These are phyloP conservation scores for Suillus brevipes DNA, from an alignment of 768 basidiomycete species.

Conservation along the genomic window DNA sequence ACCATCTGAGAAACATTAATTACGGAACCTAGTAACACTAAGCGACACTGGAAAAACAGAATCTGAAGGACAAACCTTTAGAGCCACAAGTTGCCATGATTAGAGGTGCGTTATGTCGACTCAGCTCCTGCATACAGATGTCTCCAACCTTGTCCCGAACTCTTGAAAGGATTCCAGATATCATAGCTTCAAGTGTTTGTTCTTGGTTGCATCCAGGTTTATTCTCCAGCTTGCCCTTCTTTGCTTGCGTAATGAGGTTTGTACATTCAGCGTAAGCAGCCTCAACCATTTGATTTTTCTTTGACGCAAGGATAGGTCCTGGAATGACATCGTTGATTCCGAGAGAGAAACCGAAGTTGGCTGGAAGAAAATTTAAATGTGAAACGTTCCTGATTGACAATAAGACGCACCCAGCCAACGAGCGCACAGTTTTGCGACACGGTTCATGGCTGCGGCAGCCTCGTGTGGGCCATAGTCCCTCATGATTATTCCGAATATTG, in stretches of 20 bases:
- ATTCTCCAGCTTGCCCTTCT: conserved; percentile 90
- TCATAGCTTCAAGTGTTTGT: conserved; percentile 94
- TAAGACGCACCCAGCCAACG: conserved; percentile 78
- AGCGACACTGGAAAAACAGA: neutral
- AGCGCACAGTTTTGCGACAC: conserved; percentile 92
- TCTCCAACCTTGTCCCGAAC: conserved; percentile 96
- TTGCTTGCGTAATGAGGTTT: conserved; percentile 84
- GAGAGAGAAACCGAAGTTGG: conserved; percentile 95
- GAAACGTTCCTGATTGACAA: neutral
- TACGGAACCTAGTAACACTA: conserved; percentile 73
- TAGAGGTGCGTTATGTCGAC: conserved; percentile 91
- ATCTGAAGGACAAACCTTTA: conserved; percentile 61
- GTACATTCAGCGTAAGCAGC: conserved; percentile 87
- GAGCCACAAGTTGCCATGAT: conserved; percentile 99
- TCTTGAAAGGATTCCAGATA: conserved; percentile 89
- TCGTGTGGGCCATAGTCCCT: conserved; percentile 95
- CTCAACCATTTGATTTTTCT: conserved; percentile 86
- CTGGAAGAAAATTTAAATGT: conserved; percentile 44
- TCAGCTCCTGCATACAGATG: conserved; percentile 98
- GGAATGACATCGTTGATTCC: conserved; percentile 99
- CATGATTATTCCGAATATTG: conserved; percentile 96
- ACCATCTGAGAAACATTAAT: conserved; percentile 99
- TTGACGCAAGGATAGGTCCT: conserved; percentile 72
- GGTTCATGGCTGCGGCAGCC: conserved; percentile 94
- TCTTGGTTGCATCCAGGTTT: conserved; percentile 98